These are phyloP conservation scores for Trichocomaceae sp. DNA, from an alignment of 2,329 filamentous ascomycete genomes.

Conservation along the genomic window DNA sequence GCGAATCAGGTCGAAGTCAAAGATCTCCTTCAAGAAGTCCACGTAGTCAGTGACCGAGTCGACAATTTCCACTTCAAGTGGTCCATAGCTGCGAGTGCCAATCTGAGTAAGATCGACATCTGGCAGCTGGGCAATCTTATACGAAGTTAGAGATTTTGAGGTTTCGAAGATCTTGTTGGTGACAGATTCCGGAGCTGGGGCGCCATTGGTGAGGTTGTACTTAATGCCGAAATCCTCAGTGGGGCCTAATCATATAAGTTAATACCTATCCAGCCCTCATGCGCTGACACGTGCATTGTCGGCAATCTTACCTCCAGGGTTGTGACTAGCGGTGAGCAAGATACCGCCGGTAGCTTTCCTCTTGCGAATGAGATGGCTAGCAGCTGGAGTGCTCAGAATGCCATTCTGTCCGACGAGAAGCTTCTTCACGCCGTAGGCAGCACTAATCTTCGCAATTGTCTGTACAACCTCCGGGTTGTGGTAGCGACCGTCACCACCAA, in stretches of 20 bases:
- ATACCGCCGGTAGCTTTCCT: constrained; percentile 94
- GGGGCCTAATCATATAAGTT: constrained; percentile 54
- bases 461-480: constrained; percentile 97
- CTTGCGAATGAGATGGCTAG: constrained; percentile 92
- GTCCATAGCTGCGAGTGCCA: constrained; percentile 75
- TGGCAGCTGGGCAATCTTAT: constrained; percentile 84
- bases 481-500: constrained; percentile 93
- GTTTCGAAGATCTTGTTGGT: constrained; percentile 97
- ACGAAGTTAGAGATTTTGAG: constrained; percentile 81
- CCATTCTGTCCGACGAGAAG: constrained; percentile 91
- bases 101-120: constrained; percentile 78
- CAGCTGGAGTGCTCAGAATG: constrained; percentile 92
- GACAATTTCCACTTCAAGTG: constrained; percentile 88
- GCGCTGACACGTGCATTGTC: not conserved
- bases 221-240: constrained; percentile 98
- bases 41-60: constrained; percentile 91
- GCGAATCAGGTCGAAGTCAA: constrained; percentile 94
- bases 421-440: constrained; percentile 98
- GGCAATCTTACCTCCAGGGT: constrained; percentile 73
- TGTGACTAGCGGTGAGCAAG: constrained; percentile 93
- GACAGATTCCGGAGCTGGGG: constrained; percentile 88
- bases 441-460: constrained; percentile 93
- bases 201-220: constrained; percentile 96
- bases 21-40: constrained; percentile 95
- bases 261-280: not conserved